Evolutionary conservation across 2,329 filamentous ascomycete genomes (phyloP), one percentile per base, ranked within the genome.

Genomic region (Alternaria atra): DNA sequence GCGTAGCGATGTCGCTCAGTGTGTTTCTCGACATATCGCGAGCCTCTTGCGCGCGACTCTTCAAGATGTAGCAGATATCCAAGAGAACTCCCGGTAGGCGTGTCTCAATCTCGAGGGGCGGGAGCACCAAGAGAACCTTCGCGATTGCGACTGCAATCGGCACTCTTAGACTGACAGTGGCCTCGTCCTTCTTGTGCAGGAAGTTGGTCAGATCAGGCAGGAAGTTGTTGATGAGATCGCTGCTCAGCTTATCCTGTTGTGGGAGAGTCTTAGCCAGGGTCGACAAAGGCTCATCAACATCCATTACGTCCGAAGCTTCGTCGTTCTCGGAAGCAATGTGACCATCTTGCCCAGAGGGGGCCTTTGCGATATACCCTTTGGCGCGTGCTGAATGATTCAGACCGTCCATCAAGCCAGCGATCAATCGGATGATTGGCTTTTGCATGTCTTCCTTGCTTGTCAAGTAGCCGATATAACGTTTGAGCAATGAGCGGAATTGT

Each of bases 151-250:
- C 87, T 27, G 93, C 94, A 5, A 97, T 91, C 1, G 94, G 94
- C 34, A 97, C 90, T 77, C 95, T 92, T 53, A 95, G 87, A 80
- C 94, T 97, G 78, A 99, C 94, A 51, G 93, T 94, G 1, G 93
- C 90, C 76, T 99, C 95, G 65, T 98, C 92, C 78, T 97, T 98
- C 71, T 97, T 90, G 71, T 97, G 94, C 29, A 98, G 86, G 74
- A 97, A 95, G 46, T 89, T 87, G n/a, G 90, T 85, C 32, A 99
- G 81, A 17, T 91, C 87, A 0, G 94, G 93, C 37, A 97, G 81
- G 70, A 97, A 91, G 63, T 89, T 89, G 20, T 87, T 86, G 40
- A 87, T 86, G 53, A 98, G 83, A 68, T 97, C 93, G 1, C 86
- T 84, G 15, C 86, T 83, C 34, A 97, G 83, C 75, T 92, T 92